Percentiles rank a stretch among this genome's conserved stretches.
These are phyloP conservation scores for Knufia fluminis DNA, from an alignment of 2,329 filamentous ascomycete species.

Conservation along the genomic window DNA sequence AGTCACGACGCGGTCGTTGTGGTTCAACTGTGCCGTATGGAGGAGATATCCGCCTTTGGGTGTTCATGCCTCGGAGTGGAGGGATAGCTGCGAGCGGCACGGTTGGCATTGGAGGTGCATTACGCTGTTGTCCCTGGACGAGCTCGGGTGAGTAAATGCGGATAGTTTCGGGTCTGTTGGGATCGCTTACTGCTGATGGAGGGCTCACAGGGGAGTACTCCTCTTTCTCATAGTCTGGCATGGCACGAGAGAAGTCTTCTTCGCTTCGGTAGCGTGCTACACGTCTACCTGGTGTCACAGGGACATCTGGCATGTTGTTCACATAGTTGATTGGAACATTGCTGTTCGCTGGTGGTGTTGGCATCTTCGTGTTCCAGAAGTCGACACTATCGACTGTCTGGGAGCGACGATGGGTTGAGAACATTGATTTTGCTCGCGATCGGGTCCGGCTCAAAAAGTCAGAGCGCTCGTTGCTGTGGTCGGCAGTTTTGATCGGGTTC, in stretches of 20 bases:
- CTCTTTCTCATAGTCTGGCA: conserved; percentile 20
- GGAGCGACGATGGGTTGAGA: conserved; percentile 12
- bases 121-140: conserved; percentile 7
- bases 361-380: conserved; percentile 20
- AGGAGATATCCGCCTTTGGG: conserved; percentile 11
- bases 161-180: conserved; percentile 36
- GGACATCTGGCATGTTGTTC: conserved; percentile 14
- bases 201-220: conserved; percentile 13
- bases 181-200: conserved; percentile 11
- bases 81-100: conserved; percentile 13
- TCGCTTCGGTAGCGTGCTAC: conserved; percentile 17
- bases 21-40: neutral
- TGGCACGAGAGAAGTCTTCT: conserved; percentile 22
- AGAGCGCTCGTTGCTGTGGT: conserved; percentile 28
- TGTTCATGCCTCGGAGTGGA: conserved; percentile 17
- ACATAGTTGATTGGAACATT: conserved; percentile 12
- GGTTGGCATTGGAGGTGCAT: neutral
- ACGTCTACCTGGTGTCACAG: conserved; percentile 25
- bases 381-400: conserved; percentile 5
- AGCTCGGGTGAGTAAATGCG: conserved; percentile 37
- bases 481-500: conserved; percentile 16
- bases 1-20: conserved; percentile 1
- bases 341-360: conserved; percentile 19
- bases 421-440: conserved; percentile 23
- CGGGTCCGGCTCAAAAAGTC: conserved; percentile 34